Base-by-base conservation (phyloP, 768 basidiomycete species). In the Hericium alpestre region DNA sequence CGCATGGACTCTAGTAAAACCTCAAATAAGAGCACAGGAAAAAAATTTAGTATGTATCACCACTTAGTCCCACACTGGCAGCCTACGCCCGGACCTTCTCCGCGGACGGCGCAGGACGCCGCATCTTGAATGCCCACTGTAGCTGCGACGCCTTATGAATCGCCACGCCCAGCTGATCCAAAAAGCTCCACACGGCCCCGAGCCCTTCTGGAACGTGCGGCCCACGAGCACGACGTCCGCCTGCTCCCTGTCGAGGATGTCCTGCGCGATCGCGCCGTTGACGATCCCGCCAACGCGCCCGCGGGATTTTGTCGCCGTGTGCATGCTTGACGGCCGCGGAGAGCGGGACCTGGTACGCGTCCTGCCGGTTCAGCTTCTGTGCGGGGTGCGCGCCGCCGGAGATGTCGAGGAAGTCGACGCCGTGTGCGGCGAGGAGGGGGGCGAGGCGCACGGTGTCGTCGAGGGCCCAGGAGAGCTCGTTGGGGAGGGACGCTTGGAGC, bases 351-450 rank as follows among this genome's bases (percentile, higher is more conserved):
- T 89, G 82, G 60, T 77, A 82, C 2, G 73, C 74, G 8, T 68
- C 70, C 12, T 16, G 22, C 38, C 4, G 11, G 11, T 56, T 20
- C 8, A 58, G 39, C 27, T 48, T 41, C 56, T 79, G 79, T 40
- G 65, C 63, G 1, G 74, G 65, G 56, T 76, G 71, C 54, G 76
- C 80, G 1, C 88, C 90, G 4, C 82, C 87, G 0, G 83, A 85
- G 38, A 87, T 78, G 61, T 91, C 89, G 50, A 92, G 69, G 38
- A 92, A 71, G 67, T 91, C 90, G 53, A 91, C 77, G 4, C 87
- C 87, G 46, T 81, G 76, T 15, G 79, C 75, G n/a, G 73, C 74
- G 16, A 91, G 75, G 60, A 83, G 76, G n/a, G 73, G 70, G 1
- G 82, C 79, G 22, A 90, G 71, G 37, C 76, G 71, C 22, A 79